phyloP scores from a whole-genome alignment of 148 eudicot genomes.

The Rheum nobile region DNA sequence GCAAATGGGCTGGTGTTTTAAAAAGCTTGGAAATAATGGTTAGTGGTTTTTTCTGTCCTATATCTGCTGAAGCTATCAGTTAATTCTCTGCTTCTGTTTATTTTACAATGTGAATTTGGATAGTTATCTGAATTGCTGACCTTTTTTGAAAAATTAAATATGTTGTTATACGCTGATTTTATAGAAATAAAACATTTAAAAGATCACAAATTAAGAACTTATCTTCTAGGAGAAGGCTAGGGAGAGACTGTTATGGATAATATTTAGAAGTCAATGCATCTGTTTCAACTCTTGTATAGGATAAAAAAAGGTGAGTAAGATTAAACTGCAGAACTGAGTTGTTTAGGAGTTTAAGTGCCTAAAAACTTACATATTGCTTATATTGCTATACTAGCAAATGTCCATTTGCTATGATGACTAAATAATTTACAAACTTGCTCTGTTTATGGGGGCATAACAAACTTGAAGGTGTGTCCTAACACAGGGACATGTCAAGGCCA shows the following conservation, averaged over 20 bases:
- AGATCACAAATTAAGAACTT: no score
- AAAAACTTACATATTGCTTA: neutral
- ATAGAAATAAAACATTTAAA: no score
- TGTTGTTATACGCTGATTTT: no score
- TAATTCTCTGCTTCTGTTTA: neutral
- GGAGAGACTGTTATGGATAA: no score
- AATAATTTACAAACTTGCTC: neutral
- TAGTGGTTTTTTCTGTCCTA: constrained; percentile 1
- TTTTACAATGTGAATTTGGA: neutral
- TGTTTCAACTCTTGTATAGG: no score
- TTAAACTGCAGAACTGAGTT: no score
- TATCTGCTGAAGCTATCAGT: neutral
- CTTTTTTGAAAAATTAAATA: no score
- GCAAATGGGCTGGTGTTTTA: constrained; percentile 45
- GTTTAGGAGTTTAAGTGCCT: no score
- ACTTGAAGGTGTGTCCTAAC: neutral
- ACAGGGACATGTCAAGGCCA: neutral
- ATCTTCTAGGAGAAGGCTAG: no score
- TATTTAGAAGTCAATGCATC: no score
- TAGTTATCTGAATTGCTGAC: neutral
- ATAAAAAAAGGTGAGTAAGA: no score
- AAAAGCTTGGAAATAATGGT: constrained; percentile 56
- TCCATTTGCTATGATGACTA: neutral
- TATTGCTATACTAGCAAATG: neutral
- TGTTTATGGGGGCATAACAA: no score